A percentile compares a stretch with the other conserved stretches of the same genome.
Evolutionary conservation across 257 asterid species (phyloP).

Genomic region (Dorcoceras hygrometricum): DNA sequence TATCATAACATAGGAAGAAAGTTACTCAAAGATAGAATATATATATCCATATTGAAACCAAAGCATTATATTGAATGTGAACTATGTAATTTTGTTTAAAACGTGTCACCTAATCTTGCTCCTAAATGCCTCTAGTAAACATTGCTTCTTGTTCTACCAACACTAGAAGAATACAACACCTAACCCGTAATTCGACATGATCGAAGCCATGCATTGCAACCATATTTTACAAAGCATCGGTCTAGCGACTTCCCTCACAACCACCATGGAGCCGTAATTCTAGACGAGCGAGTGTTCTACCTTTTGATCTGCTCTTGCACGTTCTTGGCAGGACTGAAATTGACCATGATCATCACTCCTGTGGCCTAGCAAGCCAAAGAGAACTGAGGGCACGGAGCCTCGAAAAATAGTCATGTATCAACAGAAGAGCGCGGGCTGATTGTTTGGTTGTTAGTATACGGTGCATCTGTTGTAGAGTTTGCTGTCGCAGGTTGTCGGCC

Average conservation of each 20-base stretch:
- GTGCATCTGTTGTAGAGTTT: slow-evolving; percentile 84
- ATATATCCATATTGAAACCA: neutral
- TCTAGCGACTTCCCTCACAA: neutral
- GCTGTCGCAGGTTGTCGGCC: slow-evolving; percentile 94
- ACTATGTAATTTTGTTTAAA: too few species aligned
- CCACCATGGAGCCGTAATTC: neutral
- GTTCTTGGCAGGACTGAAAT: neutral
- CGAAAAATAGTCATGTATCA: slow-evolving; percentile 71
- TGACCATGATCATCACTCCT: slow-evolving; percentile 34
- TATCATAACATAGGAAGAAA: too few species aligned
- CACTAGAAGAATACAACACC: slow-evolving; percentile 7
- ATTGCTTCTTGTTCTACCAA: slow-evolving; percentile 18
- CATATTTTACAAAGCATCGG: neutral
- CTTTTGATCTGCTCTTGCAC: neutral
- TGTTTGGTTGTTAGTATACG: slow-evolving; percentile 78
- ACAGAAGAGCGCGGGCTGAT: slow-evolving; percentile 83
- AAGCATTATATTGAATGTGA: neutral
- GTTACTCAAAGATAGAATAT: too few species aligned
- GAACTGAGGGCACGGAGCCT: slow-evolving; percentile 94
- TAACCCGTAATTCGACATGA: slow-evolving; percentile 9
- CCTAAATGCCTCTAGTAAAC: slow-evolving; percentile 7
- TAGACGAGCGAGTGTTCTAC: neutral
- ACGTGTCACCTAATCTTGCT: neutral
- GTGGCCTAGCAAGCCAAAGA: slow-evolving; percentile 94
- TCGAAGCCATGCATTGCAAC: slow-evolving; percentile 16